phyloP scores from a whole-genome alignment of 306 rosid species.

The Citrullus mucosospermus region DNA sequence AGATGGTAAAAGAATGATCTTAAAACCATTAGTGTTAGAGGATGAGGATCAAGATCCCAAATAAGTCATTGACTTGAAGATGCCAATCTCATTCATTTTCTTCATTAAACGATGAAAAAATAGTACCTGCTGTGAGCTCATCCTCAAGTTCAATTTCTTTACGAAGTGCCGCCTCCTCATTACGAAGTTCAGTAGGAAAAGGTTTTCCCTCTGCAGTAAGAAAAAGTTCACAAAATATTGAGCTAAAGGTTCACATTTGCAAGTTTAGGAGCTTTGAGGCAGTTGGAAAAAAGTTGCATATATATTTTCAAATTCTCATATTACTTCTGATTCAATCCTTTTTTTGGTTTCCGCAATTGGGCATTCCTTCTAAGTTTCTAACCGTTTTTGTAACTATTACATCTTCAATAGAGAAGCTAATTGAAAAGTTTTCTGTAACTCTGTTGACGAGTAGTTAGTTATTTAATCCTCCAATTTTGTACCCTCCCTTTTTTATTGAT shows the following conservation, averaged over 20 bases:
- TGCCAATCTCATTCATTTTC: not conserved
- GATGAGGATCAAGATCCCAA: not conserved
- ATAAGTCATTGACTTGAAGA: not conserved
- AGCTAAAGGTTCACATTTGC: not conserved
- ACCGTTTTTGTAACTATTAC: not conserved
- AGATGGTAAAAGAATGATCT: not conserved
- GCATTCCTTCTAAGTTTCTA: not conserved
- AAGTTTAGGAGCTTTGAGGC: not conserved
- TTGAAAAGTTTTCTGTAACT: not conserved
- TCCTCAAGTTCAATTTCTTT: conserved; percentile 78
- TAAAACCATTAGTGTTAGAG: not conserved
- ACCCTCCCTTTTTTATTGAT: not conserved
- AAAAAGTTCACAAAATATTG: not conserved
- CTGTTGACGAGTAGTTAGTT: not conserved
- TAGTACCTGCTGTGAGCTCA: conserved; percentile 56
- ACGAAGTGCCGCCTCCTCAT: conserved; percentile 80
- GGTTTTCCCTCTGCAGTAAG: conserved; percentile 64
- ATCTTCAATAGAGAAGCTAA: not conserved
- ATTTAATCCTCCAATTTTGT: not conserved
- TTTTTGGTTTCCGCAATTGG: not conserved
- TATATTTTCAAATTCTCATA: not conserved
- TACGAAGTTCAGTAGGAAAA: conserved; percentile 82
- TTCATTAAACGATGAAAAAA: not conserved
- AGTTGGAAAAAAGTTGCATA: not conserved
- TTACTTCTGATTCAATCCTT: not conserved